Evolutionary conservation across 805 yeast species (phyloP).

Genomic region (Saccharomycopsis fermentans): DNA sequence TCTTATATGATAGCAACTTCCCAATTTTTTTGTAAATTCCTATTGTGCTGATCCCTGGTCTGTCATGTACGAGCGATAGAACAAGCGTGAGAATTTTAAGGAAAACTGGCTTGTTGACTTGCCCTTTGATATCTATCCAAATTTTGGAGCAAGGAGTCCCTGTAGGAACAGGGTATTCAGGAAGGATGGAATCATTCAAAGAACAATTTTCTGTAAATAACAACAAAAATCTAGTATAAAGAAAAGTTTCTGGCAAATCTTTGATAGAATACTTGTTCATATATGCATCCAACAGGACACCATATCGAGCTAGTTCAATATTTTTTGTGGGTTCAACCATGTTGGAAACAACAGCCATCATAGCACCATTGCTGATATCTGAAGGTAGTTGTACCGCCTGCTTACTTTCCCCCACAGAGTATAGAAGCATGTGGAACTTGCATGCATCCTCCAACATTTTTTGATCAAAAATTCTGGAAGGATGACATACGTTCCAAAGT

Average conservation of each 20-base stretch:
- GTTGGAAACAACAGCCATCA: constrained; percentile 1
- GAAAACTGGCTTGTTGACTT: constrained; percentile 55
- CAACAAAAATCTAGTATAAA: constrained; percentile 26
- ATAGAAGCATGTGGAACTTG: constrained; percentile 34
- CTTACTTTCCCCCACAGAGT: constrained; percentile 31
- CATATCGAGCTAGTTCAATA: neutral
- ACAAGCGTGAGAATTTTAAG: constrained; percentile 36
- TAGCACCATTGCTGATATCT: constrained; percentile 1
- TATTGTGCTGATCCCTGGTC: constrained; percentile 44
- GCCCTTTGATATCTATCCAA: constrained; percentile 65
- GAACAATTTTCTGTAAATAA: constrained; percentile 25
- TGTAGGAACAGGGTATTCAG: constrained; percentile 38
- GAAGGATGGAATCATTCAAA: constrained; percentile 11
- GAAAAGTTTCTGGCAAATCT: neutral
- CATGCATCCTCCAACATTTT: constrained; percentile 32
- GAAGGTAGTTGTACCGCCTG: constrained; percentile 48
- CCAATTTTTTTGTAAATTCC: constrained; percentile 21
- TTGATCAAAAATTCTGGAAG: neutral
- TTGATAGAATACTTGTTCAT: neutral
- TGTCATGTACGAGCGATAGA: constrained; percentile 34
- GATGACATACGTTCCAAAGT: constrained; percentile 25
- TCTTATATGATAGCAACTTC: constrained; percentile 11
- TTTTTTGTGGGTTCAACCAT: neutral
- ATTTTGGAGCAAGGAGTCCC: constrained; percentile 54
- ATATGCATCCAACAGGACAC: neutral